Conservation (phyloP, 2,329 filamentous ascomycete genomes). For the Dichotomopilus funicola region DNA sequence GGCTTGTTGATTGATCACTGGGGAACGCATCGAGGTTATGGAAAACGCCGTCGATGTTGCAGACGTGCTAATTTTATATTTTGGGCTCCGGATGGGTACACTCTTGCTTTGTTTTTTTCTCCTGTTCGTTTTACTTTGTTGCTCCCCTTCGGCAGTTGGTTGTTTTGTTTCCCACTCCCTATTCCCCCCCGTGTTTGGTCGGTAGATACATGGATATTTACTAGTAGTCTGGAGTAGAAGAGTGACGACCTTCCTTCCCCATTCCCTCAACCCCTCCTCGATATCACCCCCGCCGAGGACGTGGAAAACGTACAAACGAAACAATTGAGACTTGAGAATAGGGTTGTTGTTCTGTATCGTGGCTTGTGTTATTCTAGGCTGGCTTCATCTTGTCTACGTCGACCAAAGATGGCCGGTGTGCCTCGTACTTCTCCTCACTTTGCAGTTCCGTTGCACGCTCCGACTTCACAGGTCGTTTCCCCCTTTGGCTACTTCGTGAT, state of each 20-base stretch:
- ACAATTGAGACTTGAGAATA: background rate
- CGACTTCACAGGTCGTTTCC: too few relatives aligned
- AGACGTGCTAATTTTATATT: background rate
- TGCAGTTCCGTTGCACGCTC: too few relatives aligned
- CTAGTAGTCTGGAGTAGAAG: slow-evolving; percentile 7
- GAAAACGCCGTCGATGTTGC: background rate
- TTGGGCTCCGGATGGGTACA: background rate
- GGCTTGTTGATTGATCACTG: too few relatives aligned
- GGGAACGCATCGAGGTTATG: background rate
- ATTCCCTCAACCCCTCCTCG: too few relatives aligned
- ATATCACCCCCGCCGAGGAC: too few relatives aligned
- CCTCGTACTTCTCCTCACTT: too few relatives aligned
- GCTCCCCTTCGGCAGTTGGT: slow-evolving; percentile 6
- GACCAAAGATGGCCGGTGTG: too few relatives aligned
- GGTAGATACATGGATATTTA: slow-evolving; percentile 12
- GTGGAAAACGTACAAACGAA: background rate
- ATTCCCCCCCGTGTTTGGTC: slow-evolving; percentile 7
- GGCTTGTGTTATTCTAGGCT: too few relatives aligned
- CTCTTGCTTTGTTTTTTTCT: background rate
- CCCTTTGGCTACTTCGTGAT: too few relatives aligned
- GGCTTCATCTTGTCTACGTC: too few relatives aligned
- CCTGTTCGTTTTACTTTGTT: background rate
- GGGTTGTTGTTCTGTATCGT: too few relatives aligned
- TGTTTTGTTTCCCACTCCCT: background rate
- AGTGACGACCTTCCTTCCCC: background rate